Evolutionary conservation across 2,329 filamentous ascomycete genomes (phyloP).

Genomic region (Ustilaginoidea virens): DNA sequence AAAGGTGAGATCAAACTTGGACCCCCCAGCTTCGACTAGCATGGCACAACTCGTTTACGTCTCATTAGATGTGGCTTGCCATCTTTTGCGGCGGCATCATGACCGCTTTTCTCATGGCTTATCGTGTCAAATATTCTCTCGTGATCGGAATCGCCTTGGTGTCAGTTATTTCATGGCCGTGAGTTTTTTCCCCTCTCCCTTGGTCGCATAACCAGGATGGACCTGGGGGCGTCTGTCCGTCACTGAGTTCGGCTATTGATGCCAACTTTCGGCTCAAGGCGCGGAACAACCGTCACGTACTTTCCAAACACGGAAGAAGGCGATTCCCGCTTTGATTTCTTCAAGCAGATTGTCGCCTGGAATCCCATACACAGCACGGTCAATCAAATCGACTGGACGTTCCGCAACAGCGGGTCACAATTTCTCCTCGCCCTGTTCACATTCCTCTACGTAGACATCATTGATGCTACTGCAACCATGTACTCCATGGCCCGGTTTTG

Average conservation of each 20-base stretch:
- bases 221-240: no score
- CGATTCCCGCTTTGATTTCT: conserved; percentile 51
- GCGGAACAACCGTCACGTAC: conserved; percentile 54
- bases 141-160: conserved; percentile 58
- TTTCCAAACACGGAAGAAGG: conserved; percentile 54
- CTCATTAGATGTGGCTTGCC: conserved; percentile 60
- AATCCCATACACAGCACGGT: conserved; percentile 52
- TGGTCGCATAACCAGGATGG: no score
- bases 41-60: background rate
- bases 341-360: conserved; percentile 57
- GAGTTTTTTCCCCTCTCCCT: conserved; percentile 15
- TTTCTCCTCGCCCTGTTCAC: conserved; percentile 61
- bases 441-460: conserved; percentile 66
- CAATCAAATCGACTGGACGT: conserved; percentile 50
- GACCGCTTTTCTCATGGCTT: conserved; percentile 68
- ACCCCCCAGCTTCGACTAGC: no score
- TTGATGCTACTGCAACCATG: conserved; percentile 62
- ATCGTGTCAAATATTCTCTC: conserved; percentile 60
- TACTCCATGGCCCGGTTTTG: conserved; percentile 74
- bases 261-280: conserved; percentile 25
- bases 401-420: conserved; percentile 38
- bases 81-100: conserved; percentile 68
- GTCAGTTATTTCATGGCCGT: conserved; percentile 62
- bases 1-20: conserved; percentile 36
- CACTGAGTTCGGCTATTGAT: no score